A percentile compares a stretch with the other conserved stretches of the same genome.
Conservation (phyloP, 345 rosid genomes). For the Mercurialis annua region DNA sequence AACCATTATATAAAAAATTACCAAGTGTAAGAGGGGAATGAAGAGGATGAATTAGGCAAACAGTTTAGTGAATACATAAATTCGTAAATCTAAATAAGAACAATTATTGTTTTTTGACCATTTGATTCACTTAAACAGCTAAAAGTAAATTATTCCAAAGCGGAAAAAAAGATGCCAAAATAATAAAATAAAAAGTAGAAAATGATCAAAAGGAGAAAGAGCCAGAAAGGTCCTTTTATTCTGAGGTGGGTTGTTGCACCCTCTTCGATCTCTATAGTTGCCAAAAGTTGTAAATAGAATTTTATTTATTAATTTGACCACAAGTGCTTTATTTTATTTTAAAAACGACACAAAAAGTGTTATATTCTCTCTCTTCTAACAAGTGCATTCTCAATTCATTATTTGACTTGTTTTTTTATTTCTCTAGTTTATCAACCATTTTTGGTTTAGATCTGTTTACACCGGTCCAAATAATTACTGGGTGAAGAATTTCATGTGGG, state of each 20-base stretch:
- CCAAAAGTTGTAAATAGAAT: no score
- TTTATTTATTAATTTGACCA: no score
- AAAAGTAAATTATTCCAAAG: neutral
- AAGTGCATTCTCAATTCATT: no score
- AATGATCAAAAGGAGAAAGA: neutral
- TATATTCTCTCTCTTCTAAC: no score
- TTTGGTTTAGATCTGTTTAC: no score
- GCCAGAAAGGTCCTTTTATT: neutral
- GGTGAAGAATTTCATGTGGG: no score
- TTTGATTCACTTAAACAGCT: neutral
- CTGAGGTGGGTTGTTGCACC: conserved; percentile 3
- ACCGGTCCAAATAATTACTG: no score
- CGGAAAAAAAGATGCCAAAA: neutral
- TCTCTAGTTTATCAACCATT: no score
- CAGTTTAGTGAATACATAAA: neutral
- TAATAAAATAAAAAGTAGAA: neutral
- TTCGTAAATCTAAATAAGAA: no score
- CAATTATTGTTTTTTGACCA: neutral
- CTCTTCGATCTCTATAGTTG: neutral
- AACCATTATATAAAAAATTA: neutral
- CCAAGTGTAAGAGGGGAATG: neutral
- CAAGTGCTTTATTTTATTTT: no score
- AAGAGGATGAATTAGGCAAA: neutral
- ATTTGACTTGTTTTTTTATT: no score
- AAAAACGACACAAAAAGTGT: no score